A percentile compares a stretch with the other conserved stretches of the same genome.
Conservation (phyloP, 306 rosid species). For the Dicorynia guianensis region DNA sequence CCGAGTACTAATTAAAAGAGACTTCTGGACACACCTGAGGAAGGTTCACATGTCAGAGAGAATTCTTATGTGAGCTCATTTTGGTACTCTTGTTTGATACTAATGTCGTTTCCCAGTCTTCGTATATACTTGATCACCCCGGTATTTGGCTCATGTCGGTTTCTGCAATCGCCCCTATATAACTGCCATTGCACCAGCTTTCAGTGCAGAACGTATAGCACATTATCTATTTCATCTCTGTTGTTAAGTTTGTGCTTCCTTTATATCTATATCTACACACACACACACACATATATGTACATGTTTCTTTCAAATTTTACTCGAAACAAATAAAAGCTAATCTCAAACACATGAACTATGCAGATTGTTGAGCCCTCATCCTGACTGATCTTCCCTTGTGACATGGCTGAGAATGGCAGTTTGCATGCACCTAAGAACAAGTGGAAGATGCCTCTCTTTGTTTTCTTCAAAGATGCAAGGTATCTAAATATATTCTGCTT, state of each 20-base stretch:
- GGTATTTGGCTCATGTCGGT: background rate
- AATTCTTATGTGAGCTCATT: too few species aligned
- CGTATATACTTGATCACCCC: background rate
- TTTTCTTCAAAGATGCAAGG: conserved; percentile 87
- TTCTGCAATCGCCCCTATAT: conserved; percentile 23
- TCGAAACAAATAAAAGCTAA: background rate
- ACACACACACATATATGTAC: too few species aligned
- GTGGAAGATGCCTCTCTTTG: conserved; percentile 63
- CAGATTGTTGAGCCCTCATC: background rate
- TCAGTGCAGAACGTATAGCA: conserved; percentile 13
- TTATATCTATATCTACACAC: too few species aligned
- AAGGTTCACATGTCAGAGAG: conserved; percentile 25
- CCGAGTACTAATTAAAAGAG: too few species aligned
- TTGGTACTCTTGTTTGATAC: background rate
- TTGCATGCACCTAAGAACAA: conserved; percentile 36
- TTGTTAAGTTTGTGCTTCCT: too few species aligned
- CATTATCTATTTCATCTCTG: background rate
- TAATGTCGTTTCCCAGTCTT: background rate
- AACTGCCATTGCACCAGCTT: conserved; percentile 6
- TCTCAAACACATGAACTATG: conserved; percentile 1
- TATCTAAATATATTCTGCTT: conserved; percentile 20
- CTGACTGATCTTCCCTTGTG: background rate
- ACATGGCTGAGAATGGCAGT: conserved; percentile 49
- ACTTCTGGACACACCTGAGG: conserved; percentile 17
- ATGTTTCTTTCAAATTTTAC: background rate